Conservation (phyloP, 1,284 basidiomycete genomes). For the Trichosporon faecale region DNA sequence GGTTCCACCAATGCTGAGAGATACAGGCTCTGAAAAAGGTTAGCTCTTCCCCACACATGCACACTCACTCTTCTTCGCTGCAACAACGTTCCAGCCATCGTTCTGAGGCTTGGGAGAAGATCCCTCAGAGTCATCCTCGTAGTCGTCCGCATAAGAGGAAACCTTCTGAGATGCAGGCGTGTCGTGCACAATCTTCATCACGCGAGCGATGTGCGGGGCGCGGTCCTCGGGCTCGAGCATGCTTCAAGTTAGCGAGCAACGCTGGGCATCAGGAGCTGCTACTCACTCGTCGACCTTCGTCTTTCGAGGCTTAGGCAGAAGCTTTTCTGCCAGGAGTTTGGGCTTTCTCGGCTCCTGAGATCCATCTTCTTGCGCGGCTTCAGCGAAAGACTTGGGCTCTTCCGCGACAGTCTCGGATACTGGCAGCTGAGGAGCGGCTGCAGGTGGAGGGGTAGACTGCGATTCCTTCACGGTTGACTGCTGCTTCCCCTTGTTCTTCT, state of each 20-base stretch:
- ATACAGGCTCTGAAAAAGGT: conserved; percentile 34
- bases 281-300: conserved; percentile 50
- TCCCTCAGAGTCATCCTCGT: conserved; percentile 23
- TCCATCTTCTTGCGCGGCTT: conserved; percentile 1
- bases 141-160: conserved; percentile 27
- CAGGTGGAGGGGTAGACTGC: not conserved
- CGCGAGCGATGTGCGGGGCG: conserved; percentile 39
- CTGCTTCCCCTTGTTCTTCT: conserved; percentile 15
- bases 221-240: conserved; percentile 48
- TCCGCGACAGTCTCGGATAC: not conserved
- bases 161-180: conserved; percentile 10
- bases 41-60: not conserved
- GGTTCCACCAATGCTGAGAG: conserved; percentile 28
- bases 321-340: conserved; percentile 46
- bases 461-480: not conserved
- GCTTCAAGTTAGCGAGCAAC: conserved; percentile 30
- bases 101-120: conserved; percentile 21
- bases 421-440: not conserved
- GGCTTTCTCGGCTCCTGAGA: conserved; percentile 25
- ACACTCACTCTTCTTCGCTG: conserved; percentile 42
- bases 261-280: not conserved
- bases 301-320: conserved; percentile 43
- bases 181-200: conserved; percentile 38
- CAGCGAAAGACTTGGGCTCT: not conserved
- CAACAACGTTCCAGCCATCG: conserved; percentile 47